Conservation (phyloP, 352 stramenopile genomes). For the Phytophthora meadii region DNA sequence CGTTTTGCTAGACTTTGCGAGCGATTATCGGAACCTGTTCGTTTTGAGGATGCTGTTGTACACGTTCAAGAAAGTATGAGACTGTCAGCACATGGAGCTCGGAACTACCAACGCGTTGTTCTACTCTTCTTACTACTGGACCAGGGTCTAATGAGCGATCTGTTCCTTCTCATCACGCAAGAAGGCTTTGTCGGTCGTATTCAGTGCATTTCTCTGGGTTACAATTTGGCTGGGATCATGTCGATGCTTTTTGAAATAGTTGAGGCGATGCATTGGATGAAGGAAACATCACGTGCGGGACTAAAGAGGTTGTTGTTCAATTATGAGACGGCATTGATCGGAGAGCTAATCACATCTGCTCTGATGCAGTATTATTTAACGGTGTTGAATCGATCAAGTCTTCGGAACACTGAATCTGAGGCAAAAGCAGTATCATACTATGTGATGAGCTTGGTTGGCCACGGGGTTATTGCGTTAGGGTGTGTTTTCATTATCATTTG, state of each 20-base stretch:
- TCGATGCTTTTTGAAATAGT: constrained; percentile 35
- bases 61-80: constrained; percentile 24
- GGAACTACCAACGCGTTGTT: constrained; percentile 18
- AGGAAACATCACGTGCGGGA: not conserved
- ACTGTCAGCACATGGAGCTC: constrained; percentile 13
- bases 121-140: constrained; percentile 24
- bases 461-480: constrained; percentile 21
- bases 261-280: constrained; percentile 17
- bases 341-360: constrained; percentile 3
- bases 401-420: not conserved
- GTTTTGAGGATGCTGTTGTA: constrained; percentile 15
- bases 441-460: constrained; percentile 26
- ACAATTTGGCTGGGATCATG: constrained; percentile 28
- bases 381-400: constrained; percentile 8
- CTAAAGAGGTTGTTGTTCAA: constrained; percentile 13
- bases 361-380: constrained; percentile 15
- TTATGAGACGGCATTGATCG: constrained; percentile 4
- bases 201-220: constrained; percentile 33
- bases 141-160: constrained; percentile 29
- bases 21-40: not conserved
- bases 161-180: constrained; percentile 34
- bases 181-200: constrained; percentile 11
- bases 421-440: constrained; percentile 25
- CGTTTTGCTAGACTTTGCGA: constrained; percentile 15
- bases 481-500: constrained; percentile 23